Percentiles rank a stretch among this genome's conserved stretches.
phyloP scores from a whole-genome alignment of 106 monocot species.

The Dendrobium chrysotoxum region DNA sequence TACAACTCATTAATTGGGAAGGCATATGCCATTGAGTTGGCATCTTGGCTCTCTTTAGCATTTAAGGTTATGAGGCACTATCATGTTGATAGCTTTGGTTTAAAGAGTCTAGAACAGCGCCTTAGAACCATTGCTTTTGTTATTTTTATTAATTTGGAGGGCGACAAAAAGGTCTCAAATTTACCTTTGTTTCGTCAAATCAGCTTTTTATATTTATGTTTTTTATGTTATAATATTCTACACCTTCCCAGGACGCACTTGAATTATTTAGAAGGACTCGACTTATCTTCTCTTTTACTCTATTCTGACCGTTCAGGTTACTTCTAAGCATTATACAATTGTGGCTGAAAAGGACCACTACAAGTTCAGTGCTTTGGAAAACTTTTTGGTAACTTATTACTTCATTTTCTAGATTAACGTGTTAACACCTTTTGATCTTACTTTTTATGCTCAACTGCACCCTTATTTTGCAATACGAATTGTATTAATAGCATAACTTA shows the following conservation, averaged over 20 bases:
- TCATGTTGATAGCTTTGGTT: neutral
- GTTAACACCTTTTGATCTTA: neutral
- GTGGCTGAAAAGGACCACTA: conserved; percentile 73
- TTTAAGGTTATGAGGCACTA: neutral
- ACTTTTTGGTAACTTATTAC: conserved; percentile 62
- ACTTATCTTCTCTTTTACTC: neutral
- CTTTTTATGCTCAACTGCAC: neutral
- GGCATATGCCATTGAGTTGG: neutral
- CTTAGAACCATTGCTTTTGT: neutral
- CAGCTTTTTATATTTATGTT: neutral
- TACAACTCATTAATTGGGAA: neutral
- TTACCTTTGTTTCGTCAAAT: neutral
- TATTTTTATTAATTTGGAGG: neutral
- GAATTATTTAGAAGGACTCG: neutral
- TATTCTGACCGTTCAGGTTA: conserved; percentile 48
- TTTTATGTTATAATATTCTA: neutral
- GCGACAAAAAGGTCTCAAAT: neutral
- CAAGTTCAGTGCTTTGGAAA: conserved; percentile 60
- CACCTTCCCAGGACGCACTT: neutral
- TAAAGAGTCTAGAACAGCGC: neutral
- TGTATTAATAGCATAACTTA: conserved; percentile 1
- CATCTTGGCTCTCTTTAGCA: neutral
- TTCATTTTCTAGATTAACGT: neutral
- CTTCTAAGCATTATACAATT: conserved; percentile 76
- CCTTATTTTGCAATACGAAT: neutral